These are phyloP conservation scores for Tripterygium wilfordii DNA, from an alignment of 177 flowering plant species.

Conservation along the genomic window DNA sequence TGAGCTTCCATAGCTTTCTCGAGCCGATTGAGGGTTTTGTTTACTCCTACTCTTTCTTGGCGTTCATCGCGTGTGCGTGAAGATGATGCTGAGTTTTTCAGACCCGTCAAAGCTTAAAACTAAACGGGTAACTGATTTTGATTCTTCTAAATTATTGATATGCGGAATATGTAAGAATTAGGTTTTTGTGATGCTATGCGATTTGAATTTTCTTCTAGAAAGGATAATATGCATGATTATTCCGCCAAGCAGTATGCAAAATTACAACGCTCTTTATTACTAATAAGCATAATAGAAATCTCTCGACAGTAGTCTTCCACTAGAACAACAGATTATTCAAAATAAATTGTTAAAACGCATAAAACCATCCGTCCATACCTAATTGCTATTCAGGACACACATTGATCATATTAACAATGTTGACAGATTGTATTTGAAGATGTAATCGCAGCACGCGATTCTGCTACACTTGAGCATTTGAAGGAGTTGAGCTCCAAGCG, in stretches of 20 bases:
- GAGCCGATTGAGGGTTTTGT: too few species aligned
- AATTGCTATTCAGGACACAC: not conserved
- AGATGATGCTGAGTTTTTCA: constrained; percentile 34
- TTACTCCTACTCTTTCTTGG: not conserved
- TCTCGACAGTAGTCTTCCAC: too few species aligned
- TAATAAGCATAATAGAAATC: too few species aligned
- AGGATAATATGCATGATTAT: too few species aligned
- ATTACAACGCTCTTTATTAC: too few species aligned
- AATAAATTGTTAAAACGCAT: too few species aligned
- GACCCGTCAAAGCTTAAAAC: constrained; percentile 40
- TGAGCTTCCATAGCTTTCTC: too few species aligned
- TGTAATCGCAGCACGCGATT: constrained; percentile 33
- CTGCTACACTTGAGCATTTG: constrained; percentile 53
- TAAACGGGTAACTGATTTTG: constrained; percentile 25
- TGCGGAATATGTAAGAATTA: not conserved
- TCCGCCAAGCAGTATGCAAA: too few species aligned
- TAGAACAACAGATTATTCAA: too few species aligned
- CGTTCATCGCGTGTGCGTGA: not conserved
- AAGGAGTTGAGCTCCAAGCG: constrained; percentile 65
- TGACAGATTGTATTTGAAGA: constrained; percentile 58
- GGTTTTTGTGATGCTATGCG: not conserved
- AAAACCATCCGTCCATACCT: too few species aligned
- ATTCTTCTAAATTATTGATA: not conserved
- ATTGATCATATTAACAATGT: constrained; percentile 1
- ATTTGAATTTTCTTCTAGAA: not conserved